Base-by-base conservation (phyloP, 495 filamentous ascomycete species). In the Penicillium riverlandense region DNA sequence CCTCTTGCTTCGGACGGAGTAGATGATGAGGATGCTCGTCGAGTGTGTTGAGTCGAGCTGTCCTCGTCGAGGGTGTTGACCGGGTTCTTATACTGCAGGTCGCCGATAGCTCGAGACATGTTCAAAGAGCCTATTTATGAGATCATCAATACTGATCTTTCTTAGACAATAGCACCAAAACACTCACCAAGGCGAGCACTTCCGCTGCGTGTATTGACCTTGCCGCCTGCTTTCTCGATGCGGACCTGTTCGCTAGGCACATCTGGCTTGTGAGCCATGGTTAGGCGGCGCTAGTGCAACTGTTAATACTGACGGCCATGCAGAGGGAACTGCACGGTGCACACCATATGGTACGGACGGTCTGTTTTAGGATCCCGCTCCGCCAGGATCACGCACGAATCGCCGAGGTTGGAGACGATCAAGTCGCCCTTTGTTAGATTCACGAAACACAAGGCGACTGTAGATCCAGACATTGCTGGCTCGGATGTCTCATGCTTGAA, bases 31-130 rank as follows among this genome's bases (percentile, higher is more conserved):
- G 54, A 53, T 36, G 46, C 51, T 33, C 44, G 52, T 29, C 53
- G 48, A 15, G 29, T 37, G n/a, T 29, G 32, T 12, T 32, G 32
- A 11, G 29, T 35, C 11, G 22, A 15, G 29, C n/a, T 36, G 0
- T 40, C 35, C n/a, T 46, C 39, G 8, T 54, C 38, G 8, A 55
- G 41, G 6, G 44, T 56, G 33, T 66, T 67, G 27, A 71, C 53
- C 31, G 65, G 67, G 29, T 61, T 63, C 43, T 71, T 71, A 54
- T 69, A 69, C 48, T 65, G 62, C 29, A 71, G 49, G 44, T 71
- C 67, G 2, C 67, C 67, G n/a, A 69, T 16, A 7, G 65, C 65
- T n/a, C 67, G 65, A 11, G 67, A 67, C 62, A 71, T 69, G 38
- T 71, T 69, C 15, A 71, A 43, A 28, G 55, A 50, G 28, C 65